Base-by-base conservation (phyloP, 1,139 yeast species). In the Meyerozyma carpophila region DNA sequence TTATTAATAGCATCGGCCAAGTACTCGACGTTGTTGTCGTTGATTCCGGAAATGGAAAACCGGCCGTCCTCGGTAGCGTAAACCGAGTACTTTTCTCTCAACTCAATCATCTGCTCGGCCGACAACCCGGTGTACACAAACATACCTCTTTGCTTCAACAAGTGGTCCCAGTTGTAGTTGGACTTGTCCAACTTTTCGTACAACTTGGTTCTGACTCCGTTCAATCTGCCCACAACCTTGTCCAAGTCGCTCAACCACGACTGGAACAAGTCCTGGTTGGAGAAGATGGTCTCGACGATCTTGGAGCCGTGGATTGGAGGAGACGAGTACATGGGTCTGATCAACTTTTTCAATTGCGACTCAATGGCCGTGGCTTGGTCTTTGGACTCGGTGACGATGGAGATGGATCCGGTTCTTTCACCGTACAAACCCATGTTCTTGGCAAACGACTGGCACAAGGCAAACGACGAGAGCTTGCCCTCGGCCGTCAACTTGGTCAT, bases 391-490 rank as follows among this genome's bases (percentile, higher is more conserved):
- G 82, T 71, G 46, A 83, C 68, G 41, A 84, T 67, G 42, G 88
- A 84, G 43, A 91, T 72, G n/a, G 95, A 87, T 10, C 98, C 97
- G 40, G 90, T 90, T 65, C 98, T 82, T 72, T 93, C 96, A 54
- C 97, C 96, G 65, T 93, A 90, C 48, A 91, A 78, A 29, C 98
- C 98, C 93, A 93, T 87, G 73, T 91, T 91, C 70, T 91, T 91
- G 53, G 98, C 95, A 68, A 91, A 91, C 2, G 96, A 89, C 69
- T 89, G 96, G 63, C 95, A 86, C 48, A 88, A 72, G 43, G 86
- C 75, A 41, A 64, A 61, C 42, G 84, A 77, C 50, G 79, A 62
- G 46, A 77, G 60, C 53, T 68, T 65, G 46, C 76, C 77, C 43
- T 63, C 64, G 34, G 62, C 74, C 14, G 75, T 79, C 57, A 73